These are phyloP conservation scores for Flaveria linearis DNA, from an alignment of 129 eudicot species.

Conservation along the genomic window DNA sequence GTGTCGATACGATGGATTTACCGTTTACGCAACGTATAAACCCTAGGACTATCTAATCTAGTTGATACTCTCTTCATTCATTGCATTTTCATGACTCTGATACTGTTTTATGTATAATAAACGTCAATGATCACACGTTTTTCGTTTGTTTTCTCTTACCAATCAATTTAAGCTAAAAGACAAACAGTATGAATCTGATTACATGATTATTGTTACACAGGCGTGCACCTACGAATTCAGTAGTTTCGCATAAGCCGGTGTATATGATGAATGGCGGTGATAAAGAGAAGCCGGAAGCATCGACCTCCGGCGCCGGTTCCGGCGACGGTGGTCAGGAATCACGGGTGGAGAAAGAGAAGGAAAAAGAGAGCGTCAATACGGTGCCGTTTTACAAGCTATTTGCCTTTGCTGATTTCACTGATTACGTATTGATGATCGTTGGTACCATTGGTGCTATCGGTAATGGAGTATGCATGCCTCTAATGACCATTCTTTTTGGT, in stretches of 20 bases:
- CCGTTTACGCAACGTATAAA: slow-evolving; percentile 27
- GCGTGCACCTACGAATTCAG: neutral
- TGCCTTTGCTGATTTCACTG: slow-evolving; percentile 74
- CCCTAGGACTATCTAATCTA: slow-evolving; percentile 19
- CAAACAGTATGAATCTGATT: slow-evolving; percentile 1
- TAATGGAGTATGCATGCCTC: slow-evolving; percentile 69
- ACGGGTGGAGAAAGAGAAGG: slow-evolving; percentile 4
- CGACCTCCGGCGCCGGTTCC: slow-evolving; percentile 11
- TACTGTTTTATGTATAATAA: slow-evolving; percentile 8
- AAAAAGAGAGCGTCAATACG: slow-evolving; percentile 29
- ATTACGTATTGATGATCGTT: slow-evolving; percentile 62
- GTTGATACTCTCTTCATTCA: slow-evolving; percentile 16
- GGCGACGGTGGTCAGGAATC: slow-evolving; percentile 3
- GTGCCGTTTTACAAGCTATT: slow-evolving; percentile 85
- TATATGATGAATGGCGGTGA: slow-evolving; percentile 19
- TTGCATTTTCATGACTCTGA: slow-evolving; percentile 12
- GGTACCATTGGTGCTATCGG: slow-evolving; percentile 78
- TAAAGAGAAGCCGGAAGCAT: slow-evolving; percentile 23
- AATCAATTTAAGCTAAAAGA: neutral
- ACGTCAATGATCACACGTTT: neutral
- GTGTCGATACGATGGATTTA: slow-evolving; percentile 11
- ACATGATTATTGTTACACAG: slow-evolving; percentile 1
- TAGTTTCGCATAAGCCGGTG: slow-evolving; percentile 1
- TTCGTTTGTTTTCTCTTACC: slow-evolving; percentile 7
- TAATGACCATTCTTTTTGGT: slow-evolving; percentile 79